phyloP scores from a whole-genome alignment of 2,329 filamentous ascomycete species.

The Pochonia chlamydosporia region DNA sequence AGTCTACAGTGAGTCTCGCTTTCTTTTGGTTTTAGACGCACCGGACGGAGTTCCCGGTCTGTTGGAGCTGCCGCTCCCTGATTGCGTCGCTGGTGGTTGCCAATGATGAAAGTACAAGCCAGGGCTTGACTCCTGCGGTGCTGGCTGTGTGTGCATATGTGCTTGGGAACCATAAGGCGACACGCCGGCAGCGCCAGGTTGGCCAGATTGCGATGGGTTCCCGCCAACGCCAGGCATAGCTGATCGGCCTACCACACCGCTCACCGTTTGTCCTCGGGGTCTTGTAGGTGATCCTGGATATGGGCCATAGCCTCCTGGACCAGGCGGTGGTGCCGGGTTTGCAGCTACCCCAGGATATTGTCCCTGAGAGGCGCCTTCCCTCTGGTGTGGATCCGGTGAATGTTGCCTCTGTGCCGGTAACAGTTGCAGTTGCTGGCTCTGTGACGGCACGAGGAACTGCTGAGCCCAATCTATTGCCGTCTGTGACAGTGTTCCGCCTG shows the following conservation, averaged over 20 bases:
- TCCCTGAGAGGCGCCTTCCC: slow-evolving; percentile 38
- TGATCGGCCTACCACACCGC: slow-evolving; percentile 31
- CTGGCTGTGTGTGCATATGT: slow-evolving; percentile 46
- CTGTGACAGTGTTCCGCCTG: slow-evolving; percentile 53
- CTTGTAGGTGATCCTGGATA: slow-evolving; percentile 47
- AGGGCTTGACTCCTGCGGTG: slow-evolving; percentile 62
- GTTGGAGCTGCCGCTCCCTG: slow-evolving; percentile 48
- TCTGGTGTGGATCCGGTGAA: slow-evolving; percentile 46
- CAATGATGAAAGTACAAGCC: slow-evolving; percentile 90
- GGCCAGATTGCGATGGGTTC: slow-evolving; percentile 32
- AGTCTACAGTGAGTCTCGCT: slow-evolving; percentile 36
- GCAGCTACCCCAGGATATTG: slow-evolving; percentile 33
- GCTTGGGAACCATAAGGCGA: slow-evolving; percentile 36
- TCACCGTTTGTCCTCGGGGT: slow-evolving; percentile 43
- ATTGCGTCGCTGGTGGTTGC: slow-evolving; percentile 70
- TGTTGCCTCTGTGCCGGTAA: slow-evolving; percentile 43
- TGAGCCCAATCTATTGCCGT: slow-evolving; percentile 63
- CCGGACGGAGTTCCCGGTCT: slow-evolving; percentile 70
- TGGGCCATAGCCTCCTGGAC: slow-evolving; percentile 32
- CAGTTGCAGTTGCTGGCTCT: slow-evolving; percentile 44
- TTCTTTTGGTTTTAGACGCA: slow-evolving; percentile 55
- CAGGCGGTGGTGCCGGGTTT: slow-evolving; percentile 25
- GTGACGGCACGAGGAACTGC: slow-evolving; percentile 53
- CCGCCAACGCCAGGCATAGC: slow-evolving; percentile 41
- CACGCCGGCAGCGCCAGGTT: slow-evolving; percentile 21